phyloP scores from a whole-genome alignment of 1,284 basidiomycete genomes.

The Fomitopsis betulina region DNA sequence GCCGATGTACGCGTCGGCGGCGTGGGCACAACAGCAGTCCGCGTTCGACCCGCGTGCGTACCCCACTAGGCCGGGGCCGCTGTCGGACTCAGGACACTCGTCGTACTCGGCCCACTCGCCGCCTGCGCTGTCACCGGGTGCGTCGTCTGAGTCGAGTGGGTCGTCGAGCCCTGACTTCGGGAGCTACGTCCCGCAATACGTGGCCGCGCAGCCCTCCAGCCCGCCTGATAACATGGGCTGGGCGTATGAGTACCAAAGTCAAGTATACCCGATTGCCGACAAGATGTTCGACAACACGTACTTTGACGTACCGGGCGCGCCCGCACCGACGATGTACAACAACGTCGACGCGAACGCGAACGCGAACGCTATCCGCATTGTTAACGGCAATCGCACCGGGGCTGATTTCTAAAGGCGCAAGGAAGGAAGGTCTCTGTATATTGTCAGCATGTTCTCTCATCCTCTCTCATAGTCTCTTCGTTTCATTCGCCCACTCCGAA shows the following conservation, averaged over 20 bases:
- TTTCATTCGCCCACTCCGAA: neutral
- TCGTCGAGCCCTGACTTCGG: neutral
- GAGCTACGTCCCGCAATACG: neutral
- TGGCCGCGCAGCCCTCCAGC: neutral
- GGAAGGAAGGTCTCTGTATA: neutral
- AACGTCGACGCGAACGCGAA: neutral
- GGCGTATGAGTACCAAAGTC: conserved; percentile 1
- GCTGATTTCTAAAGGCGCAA: neutral
- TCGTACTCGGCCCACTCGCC: neutral
- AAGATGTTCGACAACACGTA: conserved; percentile 1
- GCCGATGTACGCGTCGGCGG: neutral
- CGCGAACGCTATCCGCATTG: neutral
- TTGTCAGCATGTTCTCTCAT: neutral
- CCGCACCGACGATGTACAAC: neutral
- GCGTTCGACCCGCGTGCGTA: neutral
- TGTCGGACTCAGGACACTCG: neutral
- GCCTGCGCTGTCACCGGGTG: neutral
- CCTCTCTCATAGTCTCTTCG: neutral
- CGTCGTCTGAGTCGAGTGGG: neutral
- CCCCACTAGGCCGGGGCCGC: neutral
- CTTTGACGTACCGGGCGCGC: neutral
- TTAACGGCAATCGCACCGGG: neutral
- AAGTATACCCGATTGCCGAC: neutral
- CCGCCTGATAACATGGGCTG: neutral
- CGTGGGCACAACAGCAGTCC: neutral